Conservation (phyloP, 805 yeast genomes). For the Wickerhamiella azymoides region DNA sequence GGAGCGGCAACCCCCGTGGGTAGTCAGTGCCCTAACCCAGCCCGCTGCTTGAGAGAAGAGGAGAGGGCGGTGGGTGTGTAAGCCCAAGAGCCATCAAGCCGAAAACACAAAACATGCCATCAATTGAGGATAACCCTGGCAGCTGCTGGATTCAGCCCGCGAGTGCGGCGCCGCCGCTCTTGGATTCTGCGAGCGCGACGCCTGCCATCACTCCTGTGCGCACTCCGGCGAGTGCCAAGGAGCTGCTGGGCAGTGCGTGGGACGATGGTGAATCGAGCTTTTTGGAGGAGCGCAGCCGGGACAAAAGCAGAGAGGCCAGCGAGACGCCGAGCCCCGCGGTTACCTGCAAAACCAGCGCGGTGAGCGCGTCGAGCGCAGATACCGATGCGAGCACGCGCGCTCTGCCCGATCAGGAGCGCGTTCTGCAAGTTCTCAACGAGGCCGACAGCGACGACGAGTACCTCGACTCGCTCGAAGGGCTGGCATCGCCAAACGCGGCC, state of each 20-base stretch:
- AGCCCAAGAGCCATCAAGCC: no score
- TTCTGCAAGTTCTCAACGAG: not conserved
- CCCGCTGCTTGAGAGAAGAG: no score
- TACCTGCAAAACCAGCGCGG: no score
- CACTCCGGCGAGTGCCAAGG: not conserved
- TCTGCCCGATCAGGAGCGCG: not conserved
- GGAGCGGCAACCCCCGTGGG: no score
- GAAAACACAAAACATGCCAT: no score
- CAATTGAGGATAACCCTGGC: not conserved
- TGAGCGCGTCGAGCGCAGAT: not conserved
- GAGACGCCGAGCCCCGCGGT: no score
- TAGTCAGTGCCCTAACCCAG: no score
- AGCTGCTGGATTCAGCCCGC: not conserved
- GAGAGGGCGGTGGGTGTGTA: no score
- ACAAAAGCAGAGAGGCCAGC: no score
- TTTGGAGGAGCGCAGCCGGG: not conserved
- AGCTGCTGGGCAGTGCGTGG: not conserved
- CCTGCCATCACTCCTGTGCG: not conserved
- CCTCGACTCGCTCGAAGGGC: not conserved
- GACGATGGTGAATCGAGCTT: not conserved
- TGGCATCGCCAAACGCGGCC: not conserved
- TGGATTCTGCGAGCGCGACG: not conserved
- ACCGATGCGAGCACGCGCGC: not conserved
- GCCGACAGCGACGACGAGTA: not conserved
- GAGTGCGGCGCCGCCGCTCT: constrained; percentile 4